Evolutionary conservation across 176 grass and related monocot species (phyloP), one percentile per base, ranked within the genome.

Genomic region (Rhynchospora breviuscula): DNA sequence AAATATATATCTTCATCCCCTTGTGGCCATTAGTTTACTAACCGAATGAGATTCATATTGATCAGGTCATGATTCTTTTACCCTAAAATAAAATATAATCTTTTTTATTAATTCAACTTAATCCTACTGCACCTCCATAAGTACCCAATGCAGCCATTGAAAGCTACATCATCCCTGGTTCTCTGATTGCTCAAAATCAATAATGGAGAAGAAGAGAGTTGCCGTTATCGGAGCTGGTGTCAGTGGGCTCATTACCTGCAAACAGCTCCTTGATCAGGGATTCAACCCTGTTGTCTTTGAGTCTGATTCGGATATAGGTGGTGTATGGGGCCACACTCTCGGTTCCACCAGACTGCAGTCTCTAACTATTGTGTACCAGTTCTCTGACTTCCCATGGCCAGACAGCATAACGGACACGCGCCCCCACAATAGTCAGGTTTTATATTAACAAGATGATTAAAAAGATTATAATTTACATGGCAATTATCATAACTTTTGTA

Each of bases 321-420:
- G 94, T 5, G 75, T 43, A 18, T 97, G 94, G 94, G 85, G 87
- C 9, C 87, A 23, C 84, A 94, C 92, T 21, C 83, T 91, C 14
- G 87, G 67, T 3, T 90, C 87, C 33, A 94, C 95, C 3, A 82
- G 79, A 21, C 88, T 97, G 25, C 94, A 97, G 91, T 70, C 91
- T 23, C 86, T 87, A 9, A 1, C 7, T 11, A 11, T 2, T 10
- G 56, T 7, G 0, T 94, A 90, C 84, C 82, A 74, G 83, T 85
- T 89, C 90, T 86, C 87, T 3, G 94, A 97, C 87, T 94, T 97
- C 83, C 92, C 94, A 12, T 97, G 94, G 94, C 92, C 94, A 0
- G 40, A 86, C 0, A 17, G 22, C 23, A 85, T 81, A 12, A 73
- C 78, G 6, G 92, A 92, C 40, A 4, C 5, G 5, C 84, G 45